These are phyloP conservation scores for Naematelia encephala DNA, from an alignment of 768 basidiomycete species.

Conservation along the genomic window DNA sequence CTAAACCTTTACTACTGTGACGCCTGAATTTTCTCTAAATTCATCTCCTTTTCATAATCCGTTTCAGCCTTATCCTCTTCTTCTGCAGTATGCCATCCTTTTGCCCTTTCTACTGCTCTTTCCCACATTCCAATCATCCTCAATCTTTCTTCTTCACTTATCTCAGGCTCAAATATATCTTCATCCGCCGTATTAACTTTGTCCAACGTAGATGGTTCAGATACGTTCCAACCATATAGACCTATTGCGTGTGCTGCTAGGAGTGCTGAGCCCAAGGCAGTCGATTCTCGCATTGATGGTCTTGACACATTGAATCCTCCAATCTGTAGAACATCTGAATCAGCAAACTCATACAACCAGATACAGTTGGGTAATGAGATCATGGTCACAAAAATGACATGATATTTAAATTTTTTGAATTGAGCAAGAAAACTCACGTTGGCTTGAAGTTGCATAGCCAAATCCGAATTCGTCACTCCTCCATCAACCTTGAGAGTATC, in stretches of 20 bases:
- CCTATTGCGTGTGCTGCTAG: conserved; percentile 84
- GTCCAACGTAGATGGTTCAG: conserved; percentile 71
- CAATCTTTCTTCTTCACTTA: conserved; percentile 59
- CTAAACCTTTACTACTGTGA: neutral
- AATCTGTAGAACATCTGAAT: conserved; percentile 65
- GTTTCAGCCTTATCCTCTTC: conserved; percentile 48
- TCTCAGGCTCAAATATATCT: conserved; percentile 62
- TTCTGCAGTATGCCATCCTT: conserved; percentile 68
- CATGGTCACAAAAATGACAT: neutral
- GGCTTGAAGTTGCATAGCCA: conserved; percentile 57
- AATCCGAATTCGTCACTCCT: conserved; percentile 45
- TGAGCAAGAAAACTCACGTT: conserved; percentile 31
- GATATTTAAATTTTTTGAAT: too few species aligned
- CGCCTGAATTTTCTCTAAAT: neutral
- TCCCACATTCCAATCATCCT: conserved; percentile 79
- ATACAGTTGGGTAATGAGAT: neutral
- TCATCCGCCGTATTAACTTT: conserved; percentile 85
- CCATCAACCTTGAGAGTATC: conserved; percentile 88
- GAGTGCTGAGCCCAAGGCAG: conserved; percentile 90
- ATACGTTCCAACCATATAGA: conserved; percentile 89
- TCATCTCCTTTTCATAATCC: conserved; percentile 35
- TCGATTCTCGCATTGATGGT: conserved; percentile 96
- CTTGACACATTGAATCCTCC: conserved; percentile 88
- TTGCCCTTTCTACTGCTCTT: conserved; percentile 77
- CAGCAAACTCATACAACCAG: neutral